Evolutionary conservation across 1,139 yeast species (phyloP), one percentile per base, ranked within the genome.

Genomic region (Blastobotrys indianensis): DNA sequence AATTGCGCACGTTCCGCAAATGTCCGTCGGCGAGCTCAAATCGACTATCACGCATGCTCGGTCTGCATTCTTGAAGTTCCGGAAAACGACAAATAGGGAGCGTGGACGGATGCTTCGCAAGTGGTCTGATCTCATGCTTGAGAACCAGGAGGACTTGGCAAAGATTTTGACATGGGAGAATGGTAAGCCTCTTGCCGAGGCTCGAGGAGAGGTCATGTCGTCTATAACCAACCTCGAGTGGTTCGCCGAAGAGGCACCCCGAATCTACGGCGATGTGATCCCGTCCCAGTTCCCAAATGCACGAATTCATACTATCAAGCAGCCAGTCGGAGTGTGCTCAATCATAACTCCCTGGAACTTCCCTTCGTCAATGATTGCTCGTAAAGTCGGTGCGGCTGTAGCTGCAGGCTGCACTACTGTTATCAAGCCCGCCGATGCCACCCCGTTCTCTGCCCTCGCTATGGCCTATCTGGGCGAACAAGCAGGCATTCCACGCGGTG

Each of bases 281-380:
- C 82, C 80, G 45, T 83, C 95, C 2, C 67, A 77, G 20, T 74
- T 71, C 57, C 66, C 79, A 30, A 58, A 67, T 32, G 78, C 74
- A 61, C 74, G 88, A 57, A 82, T 84, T 39, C 66, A 79, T 52
- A 77, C 94, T 1, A 58, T 79, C 45, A 80, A 81, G 60, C 88
- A 84, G 62, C 95, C 95, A 12, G 75, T 90, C 45, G 97, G 97
- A 16, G 95, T 86, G 1, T 86, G 92, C 58, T 96, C 95, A 28
- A 79, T 90, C 50, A 73, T 90, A 56, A 86, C 96, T 3, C 97
- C 97, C 15, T 90, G 97, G 97, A 90, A 90, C 66, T 90, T 90
- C 69, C 97, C 97, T 13, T 73, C 83, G 44, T 94, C 96, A 4
- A 90, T 90, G 97, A 85, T 90, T 51, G 79, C 96, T 1, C 75